Base-by-base conservation (phyloP, 2,329 filamentous ascomycete genomes). In the Tolypocladium pustulatum region DNA sequence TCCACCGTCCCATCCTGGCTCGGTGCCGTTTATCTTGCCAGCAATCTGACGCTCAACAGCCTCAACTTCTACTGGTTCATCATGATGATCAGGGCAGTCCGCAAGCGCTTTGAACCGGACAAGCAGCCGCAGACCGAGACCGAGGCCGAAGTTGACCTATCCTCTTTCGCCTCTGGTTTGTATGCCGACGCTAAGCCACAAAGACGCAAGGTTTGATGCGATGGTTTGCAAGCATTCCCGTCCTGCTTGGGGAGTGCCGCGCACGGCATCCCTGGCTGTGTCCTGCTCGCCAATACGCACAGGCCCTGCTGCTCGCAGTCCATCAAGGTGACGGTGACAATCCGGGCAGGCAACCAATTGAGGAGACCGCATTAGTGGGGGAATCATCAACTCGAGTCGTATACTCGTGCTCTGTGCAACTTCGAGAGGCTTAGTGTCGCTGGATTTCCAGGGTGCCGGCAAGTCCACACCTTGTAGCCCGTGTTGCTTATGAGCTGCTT, bases 31-130 rank as follows among this genome's bases (percentile, higher is more conserved):
- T 94, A 94, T 68, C 72, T 91, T 8, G 78, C 78, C 12, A 85
- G 83, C 67, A 94, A 94, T 70, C 57, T 90, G 25, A 81, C 82
- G 0, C 79, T 95, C 32, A 93, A 91, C 68, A 78, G 81, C 15
- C 76, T 95, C 57, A 95, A 95, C 73, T 85, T 89, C 67, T 89
- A 87, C 73, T 95, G 90, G 90, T 94, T 93, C 70, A 79, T 84
- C 67, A 91, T 90, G 81, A 95, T 95, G 90, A 85, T 95, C 62
- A 79, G 84, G 60, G 89, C 90, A 10, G 84, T 94, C 15, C 80
- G 85, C 60, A 91, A 89, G 76, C 81, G 90, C 32, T 94, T 94
- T 68, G 80, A 84, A 61, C 72, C 87, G 13, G 61, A 61, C 32
- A 68, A 73, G 41, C 67, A 70, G 40, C 67, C 63, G 58, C 62